phyloP scores from a whole-genome alignment of 768 basidiomycete genomes.

The Paxillus involutus region DNA sequence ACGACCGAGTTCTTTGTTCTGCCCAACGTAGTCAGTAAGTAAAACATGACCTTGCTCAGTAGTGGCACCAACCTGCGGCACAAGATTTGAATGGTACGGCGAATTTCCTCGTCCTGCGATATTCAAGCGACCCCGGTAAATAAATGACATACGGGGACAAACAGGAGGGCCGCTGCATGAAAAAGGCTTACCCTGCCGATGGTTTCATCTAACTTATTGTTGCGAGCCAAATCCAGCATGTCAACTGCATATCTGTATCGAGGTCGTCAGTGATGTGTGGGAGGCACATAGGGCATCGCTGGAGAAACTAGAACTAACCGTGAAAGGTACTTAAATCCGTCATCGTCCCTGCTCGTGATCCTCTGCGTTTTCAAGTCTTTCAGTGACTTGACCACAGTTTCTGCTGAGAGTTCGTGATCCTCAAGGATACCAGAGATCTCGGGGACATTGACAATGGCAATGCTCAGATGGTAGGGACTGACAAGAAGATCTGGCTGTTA shows the following conservation, averaged over 20 bases:
- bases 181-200: conserved; percentile 5
- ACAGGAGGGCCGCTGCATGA: not conserved
- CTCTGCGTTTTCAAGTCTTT: not conserved
- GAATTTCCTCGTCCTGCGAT: conserved; percentile 7
- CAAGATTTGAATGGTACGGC: conserved; percentile 5
- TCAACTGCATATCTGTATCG: conserved; percentile 4
- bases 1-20: conserved; percentile 9
- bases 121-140: no score
- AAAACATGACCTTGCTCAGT: not conserved
- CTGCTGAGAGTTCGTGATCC: not conserved
- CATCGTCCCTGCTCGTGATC: conserved; percentile 1
- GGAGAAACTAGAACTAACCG: conserved; percentile 1
- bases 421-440: not conserved
- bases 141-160: no score
- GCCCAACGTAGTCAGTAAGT: not conserved
- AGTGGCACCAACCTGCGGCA: conserved; percentile 2
- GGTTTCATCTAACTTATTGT: conserved; percentile 3
- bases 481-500: conserved; percentile 3
- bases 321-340: conserved; percentile 1
- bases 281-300: not conserved
- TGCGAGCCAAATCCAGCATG: conserved; percentile 6
- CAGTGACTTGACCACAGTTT: not conserved
- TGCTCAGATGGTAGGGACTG: conserved; percentile 5
- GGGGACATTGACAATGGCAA: not conserved
- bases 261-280: not conserved